Evolutionary conservation across 2,329 filamentous ascomycete species (phyloP), one percentile per base, ranked within the genome.

Genomic region (Dryadomyces quercus-mongolicae): DNA sequence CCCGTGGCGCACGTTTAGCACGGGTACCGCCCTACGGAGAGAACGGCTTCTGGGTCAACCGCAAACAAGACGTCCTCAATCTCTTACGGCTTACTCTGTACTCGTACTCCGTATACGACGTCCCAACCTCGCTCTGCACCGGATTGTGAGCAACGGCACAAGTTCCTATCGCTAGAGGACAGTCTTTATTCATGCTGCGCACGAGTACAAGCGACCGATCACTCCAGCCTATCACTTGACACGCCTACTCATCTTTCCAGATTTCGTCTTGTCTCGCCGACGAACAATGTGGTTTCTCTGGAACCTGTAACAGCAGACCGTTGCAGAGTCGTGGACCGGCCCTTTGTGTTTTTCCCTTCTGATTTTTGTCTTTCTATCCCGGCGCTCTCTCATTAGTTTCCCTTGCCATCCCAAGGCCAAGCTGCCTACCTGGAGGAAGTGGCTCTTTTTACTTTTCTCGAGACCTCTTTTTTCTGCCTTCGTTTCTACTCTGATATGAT

Each of bases 401-500:
- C 15, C 5, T n/a, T 12, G 31, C 18, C 12, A 22, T 46, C 22
- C 18, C 18, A 9, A 18, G n/a, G 12, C 12, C 6, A 22, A 10
- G 18, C 20, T 21, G 18, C 44, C n/a, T 46, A 10, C 36, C 36
- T 40, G 36, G 25, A 31, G 25, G 25, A 31, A 31, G 25, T 8
- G 25, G 25, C 25, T 31, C 25, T 40, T 40, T 40, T 40, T 40
- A 12, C 36, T 40, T 13, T 38, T 16, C 36, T 40, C 3, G 10
- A 13, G 36, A 12, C 15, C 15, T 16, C 15, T 40, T 12, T 13
- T 40, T 40, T 40, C 36, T 3, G 36, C 15, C 34, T 40, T 13
- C 36, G 25, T 31, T 31, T 31, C 25, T 8, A 31, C 47, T n/a
- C 5, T 38, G 25, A 49, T 71, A 74, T 56, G 77, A 78, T 63